phyloP scores from a whole-genome alignment of 192 early-diverging fungal genomes.

The Gryganskiella cystojenkinii region DNA sequence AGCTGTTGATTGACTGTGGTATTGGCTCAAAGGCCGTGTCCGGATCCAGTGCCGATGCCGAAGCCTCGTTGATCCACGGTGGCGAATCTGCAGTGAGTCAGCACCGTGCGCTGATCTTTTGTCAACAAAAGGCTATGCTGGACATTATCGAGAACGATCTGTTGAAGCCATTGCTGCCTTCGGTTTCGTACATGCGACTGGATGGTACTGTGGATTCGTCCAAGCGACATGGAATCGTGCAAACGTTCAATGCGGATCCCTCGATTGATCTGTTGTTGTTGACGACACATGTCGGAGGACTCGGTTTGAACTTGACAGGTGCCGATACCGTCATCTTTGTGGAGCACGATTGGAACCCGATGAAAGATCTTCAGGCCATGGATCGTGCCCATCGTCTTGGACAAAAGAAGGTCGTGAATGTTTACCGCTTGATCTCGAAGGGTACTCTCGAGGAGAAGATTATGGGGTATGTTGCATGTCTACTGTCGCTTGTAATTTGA shows the following conservation, averaged over 20 bases:
- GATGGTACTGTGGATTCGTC: constrained; percentile 90
- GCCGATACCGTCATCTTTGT: constrained; percentile 99
- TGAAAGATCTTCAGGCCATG: constrained; percentile 99
- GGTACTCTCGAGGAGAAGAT: constrained; percentile 99
- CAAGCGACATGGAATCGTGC: constrained; percentile 90
- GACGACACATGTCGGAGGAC: constrained; percentile 97
- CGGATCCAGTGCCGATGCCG: constrained; percentile 56
- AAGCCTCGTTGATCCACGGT: constrained; percentile 56
- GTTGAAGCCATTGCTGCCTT: constrained; percentile 83
- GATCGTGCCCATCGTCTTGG: constrained; percentile 98
- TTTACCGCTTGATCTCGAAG: constrained; percentile 96
- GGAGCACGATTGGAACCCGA: constrained; percentile 99
- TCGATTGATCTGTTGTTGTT: constrained; percentile 94
- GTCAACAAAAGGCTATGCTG: constrained; percentile 94
- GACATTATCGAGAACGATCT: constrained; percentile 96
- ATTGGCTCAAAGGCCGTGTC: constrained; percentile 79
- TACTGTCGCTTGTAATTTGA: constrained; percentile 4
- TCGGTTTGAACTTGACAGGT: constrained; percentile 97
- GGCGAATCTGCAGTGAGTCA: constrained; percentile 68
- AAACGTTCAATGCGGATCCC: constrained; percentile 95
- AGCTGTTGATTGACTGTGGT: constrained; percentile 93
- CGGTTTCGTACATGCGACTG: constrained; percentile 92
- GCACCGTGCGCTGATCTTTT: constrained; percentile 97
- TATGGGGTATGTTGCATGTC: constrained; percentile 81
- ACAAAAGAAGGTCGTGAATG: constrained; percentile 97